Evolutionary conservation across 1,139 yeast species (phyloP), one percentile per base, ranked within the genome.

Genomic region (Pichia sp.): DNA sequence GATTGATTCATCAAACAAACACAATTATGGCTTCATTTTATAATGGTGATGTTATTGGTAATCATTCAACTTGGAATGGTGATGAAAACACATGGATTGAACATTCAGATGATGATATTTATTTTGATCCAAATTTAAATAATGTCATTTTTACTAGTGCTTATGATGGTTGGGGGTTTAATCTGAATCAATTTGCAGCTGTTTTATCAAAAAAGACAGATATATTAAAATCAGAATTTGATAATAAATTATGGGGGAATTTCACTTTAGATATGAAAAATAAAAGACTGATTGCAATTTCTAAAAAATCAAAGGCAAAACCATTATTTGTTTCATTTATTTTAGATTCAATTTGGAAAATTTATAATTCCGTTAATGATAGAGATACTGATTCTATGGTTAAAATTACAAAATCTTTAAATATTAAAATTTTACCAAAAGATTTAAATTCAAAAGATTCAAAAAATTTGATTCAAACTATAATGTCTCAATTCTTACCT

Each of bases 141-240:
- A 93, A 93, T 58, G 97, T 93, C 6, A 79, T 93, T 1, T 91
- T 93, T 66, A 89, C 96, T 1, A 82, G 95, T 31, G 98, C 98
- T 0, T 70, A 84, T 20, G 98, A 91, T 62, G 97, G 97, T 5
- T 93, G 98, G 98, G 98, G 97, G 1, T 93, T 93, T 62, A 84
- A 88, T 38, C 70, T 93, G 30, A 78, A 85, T 45, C 95, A 93
- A 46, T 84, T 91, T 64, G 86, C 96, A 6, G 80, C 84, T 45
- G 78, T 93, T 31, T 87, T 87, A 57, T 93, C 83, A 64, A 76
- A 78, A 30, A 88, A 87, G 55, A 67, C 91, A 28, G 96, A 96
- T 0, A 83, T 91, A 52, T 84, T 87, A 48, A 79, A 88, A 47
- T 75, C 76, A 26, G 87, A 78, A 43, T 70, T 93, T 35, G 79